A percentile compares a stretch with the other conserved stretches of the same genome.
Evolutionary conservation across 2,329 filamentous ascomycete genomes (phyloP).

Genomic region (Chrysoporthe deuterocubensis): DNA sequence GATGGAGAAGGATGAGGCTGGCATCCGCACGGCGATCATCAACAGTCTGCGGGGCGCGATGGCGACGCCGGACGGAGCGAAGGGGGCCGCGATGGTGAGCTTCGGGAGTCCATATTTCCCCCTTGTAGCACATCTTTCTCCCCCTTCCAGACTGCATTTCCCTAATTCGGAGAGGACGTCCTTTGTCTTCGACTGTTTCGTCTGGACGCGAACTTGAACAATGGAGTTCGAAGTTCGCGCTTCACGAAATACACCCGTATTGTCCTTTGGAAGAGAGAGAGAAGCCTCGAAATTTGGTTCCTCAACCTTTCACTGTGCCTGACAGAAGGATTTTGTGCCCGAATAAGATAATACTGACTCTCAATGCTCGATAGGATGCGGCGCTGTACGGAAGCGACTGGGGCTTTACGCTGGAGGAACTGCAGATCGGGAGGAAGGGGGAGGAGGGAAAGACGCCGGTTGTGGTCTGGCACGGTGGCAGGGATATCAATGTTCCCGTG

Average conservation of each 20-base stretch:
- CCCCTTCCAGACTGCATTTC: too few relatives aligned
- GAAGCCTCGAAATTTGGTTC: too few relatives aligned
- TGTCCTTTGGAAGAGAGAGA: too few relatives aligned
- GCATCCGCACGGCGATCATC: slow-evolving; percentile 20
- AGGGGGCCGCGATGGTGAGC: slow-evolving; percentile 5
- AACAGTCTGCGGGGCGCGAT: slow-evolving; percentile 17
- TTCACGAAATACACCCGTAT: too few relatives aligned
- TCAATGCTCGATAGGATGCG: slow-evolving; percentile 23
- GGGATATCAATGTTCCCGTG: slow-evolving; percentile 33
- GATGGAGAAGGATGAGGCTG: slow-evolving; percentile 12
- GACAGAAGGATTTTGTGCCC: neutral
- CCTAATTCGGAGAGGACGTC: too few relatives aligned
- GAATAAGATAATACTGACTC: neutral
- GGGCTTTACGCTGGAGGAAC: slow-evolving; percentile 33
- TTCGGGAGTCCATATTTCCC: neutral
- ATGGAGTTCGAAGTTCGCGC: too few relatives aligned
- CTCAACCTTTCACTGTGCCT: too few relatives aligned
- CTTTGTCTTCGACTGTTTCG: too few relatives aligned
- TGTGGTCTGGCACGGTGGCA: slow-evolving; percentile 33
- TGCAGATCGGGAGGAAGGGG: slow-evolving; percentile 13
- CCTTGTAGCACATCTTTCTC: too few relatives aligned
- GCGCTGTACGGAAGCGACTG: slow-evolving; percentile 27
- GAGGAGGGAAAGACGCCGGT: slow-evolving; percentile 25
- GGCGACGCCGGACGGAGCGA: slow-evolving; percentile 24
- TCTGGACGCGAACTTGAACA: too few relatives aligned